A percentile compares a stretch with the other conserved stretches of the same genome.
These are phyloP conservation scores for Penicillium lividum DNA, from an alignment of 495 filamentous ascomycete species.

Conservation along the genomic window DNA sequence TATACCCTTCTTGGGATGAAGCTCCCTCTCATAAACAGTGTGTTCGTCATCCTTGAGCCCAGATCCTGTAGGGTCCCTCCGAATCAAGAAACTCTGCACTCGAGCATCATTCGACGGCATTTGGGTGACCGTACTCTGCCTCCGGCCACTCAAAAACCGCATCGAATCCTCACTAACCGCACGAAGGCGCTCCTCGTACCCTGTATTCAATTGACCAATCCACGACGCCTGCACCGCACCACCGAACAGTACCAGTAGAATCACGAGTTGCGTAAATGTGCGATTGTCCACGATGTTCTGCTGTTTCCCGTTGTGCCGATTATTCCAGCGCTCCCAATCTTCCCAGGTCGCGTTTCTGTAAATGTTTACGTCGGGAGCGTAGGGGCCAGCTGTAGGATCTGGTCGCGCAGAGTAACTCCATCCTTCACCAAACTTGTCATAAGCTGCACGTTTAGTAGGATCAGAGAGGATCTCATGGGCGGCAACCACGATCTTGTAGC, in stretches of 20 bases:
- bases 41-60: slow-evolving; percentile 48
- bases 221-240: slow-evolving; percentile 67
- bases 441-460: slow-evolving; percentile 71
- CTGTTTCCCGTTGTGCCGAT: slow-evolving; percentile 57
- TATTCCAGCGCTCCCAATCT: slow-evolving; percentile 92
- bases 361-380: slow-evolving; percentile 44
- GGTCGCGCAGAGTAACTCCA: slow-evolving; percentile 60
- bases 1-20: slow-evolving; percentile 25
- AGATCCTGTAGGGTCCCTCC: slow-evolving; percentile 58
- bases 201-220: slow-evolving; percentile 56
- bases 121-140: slow-evolving; percentile 46
- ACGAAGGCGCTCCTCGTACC: slow-evolving; percentile 62
- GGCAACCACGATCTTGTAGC: slow-evolving; percentile 82
- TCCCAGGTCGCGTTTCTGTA: slow-evolving; percentile 94
- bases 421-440: slow-evolving; percentile 78
- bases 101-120: slow-evolving; percentile 58
- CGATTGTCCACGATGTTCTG: slow-evolving; percentile 68
- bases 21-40: slow-evolving; percentile 36
- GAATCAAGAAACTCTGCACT: slow-evolving; percentile 70
- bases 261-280: slow-evolving; percentile 69
- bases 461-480: slow-evolving; percentile 92
- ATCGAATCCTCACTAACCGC: slow-evolving; percentile 62
- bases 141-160: slow-evolving; percentile 58
- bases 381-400: slow-evolving; percentile 16
- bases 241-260: slow-evolving; percentile 65